Conservation (phyloP, 495 filamentous ascomycete genomes). For the Hyaloscypha hepaticicola region DNA sequence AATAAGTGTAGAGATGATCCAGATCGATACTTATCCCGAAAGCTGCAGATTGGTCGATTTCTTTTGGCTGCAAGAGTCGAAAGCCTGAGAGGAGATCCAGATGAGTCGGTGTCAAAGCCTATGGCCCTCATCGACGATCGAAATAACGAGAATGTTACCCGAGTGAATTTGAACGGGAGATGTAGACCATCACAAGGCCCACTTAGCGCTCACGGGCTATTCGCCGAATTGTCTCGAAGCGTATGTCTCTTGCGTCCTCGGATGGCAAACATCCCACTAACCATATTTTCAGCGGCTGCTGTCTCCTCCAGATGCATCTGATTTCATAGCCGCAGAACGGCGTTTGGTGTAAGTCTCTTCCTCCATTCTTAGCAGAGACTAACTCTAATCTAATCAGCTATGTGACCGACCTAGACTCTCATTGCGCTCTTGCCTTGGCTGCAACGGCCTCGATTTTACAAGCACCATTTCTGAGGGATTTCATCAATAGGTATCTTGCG, state of each 20-base stretch:
- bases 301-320: background rate
- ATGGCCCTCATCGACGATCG: conserved; percentile 11
- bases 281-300: background rate
- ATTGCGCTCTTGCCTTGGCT: conserved; percentile 5
- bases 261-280: background rate
- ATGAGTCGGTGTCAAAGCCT: background rate
- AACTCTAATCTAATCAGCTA: background rate
- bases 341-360: conserved; percentile 3
- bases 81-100: background rate
- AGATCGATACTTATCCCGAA: conserved; percentile 2
- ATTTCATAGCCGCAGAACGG: conserved; percentile 1
- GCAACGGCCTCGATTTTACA: background rate
- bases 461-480: conserved; percentile 8
- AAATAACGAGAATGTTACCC: conserved; percentile 4
- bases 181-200: conserved; percentile 2
- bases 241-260: background rate
- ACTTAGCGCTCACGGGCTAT: conserved; percentile 1
- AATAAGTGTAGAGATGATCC: conserved; percentile 1
- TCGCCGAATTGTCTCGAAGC: background rate
- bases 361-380: background rate
- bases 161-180: background rate
- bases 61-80: conserved; percentile 2
- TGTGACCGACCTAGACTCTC: conserved; percentile 4
- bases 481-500: background rate
- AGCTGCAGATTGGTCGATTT: conserved; percentile 2